phyloP scores from a whole-genome alignment of 495 filamentous ascomycete species.

The Aspergillus asperescens region DNA sequence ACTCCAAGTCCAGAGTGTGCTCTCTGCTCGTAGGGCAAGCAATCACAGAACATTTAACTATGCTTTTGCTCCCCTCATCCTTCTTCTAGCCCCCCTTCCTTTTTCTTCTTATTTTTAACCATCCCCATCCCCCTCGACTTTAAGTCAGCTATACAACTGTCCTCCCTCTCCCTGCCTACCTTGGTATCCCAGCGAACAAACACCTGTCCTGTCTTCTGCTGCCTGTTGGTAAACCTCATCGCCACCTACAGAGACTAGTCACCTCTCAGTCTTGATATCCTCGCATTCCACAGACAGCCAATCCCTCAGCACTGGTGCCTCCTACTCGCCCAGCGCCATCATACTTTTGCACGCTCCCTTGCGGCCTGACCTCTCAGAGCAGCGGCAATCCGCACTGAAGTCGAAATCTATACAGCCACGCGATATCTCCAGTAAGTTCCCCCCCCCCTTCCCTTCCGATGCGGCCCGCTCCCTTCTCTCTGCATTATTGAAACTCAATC shows the following conservation, averaged over 20 bases:
- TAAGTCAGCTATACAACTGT: background rate
- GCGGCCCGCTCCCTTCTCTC: constrained; percentile 16
- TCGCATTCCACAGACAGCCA: no score
- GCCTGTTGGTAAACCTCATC: background rate
- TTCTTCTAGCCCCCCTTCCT: constrained; percentile 5
- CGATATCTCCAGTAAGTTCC: background rate
- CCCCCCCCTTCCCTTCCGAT: constrained; percentile 11
- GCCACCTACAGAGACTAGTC: background rate
- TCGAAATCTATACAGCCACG: background rate
- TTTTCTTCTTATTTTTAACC: constrained; percentile 16
- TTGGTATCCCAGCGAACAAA: background rate
- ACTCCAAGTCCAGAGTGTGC: constrained; percentile 19
- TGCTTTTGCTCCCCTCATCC: constrained; percentile 27
- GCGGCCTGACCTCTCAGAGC: background rate
- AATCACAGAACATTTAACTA: constrained; percentile 31
- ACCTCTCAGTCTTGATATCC: background rate
- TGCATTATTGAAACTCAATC: constrained; percentile 10
- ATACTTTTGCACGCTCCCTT: no score
- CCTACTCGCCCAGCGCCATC: background rate
- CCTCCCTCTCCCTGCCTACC: background rate
- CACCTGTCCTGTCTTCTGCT: background rate
- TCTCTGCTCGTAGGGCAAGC: constrained; percentile 23
- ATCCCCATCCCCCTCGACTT: constrained; percentile 1
- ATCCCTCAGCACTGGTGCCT: background rate
- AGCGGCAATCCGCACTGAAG: background rate